Conservation (phyloP, 1,284 basidiomycete genomes). For the Ganoderma meredithae region DNA sequence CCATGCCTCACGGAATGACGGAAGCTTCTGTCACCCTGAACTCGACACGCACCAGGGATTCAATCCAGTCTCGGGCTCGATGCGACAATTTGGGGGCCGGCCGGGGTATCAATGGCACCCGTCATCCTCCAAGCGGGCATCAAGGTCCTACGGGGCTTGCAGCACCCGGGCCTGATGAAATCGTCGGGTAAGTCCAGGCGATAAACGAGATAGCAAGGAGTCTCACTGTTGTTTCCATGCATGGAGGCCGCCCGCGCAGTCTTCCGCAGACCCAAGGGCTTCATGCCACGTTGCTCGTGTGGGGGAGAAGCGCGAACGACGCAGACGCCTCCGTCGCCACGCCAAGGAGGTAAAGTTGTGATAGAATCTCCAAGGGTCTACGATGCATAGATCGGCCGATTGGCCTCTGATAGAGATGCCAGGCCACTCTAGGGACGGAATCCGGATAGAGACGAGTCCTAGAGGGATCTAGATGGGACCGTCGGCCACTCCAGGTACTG, state of each 20-base stretch:
- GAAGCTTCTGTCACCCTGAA: slow-evolving; percentile 1
- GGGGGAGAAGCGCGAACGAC: background rate
- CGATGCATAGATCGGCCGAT: background rate
- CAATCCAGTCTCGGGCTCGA: background rate
- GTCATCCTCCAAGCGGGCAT: background rate
- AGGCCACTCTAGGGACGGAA: slow-evolving; percentile 3
- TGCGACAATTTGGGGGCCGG: background rate
- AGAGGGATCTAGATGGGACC: slow-evolving; percentile 7
- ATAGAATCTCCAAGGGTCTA: background rate
- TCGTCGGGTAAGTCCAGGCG: background rate
- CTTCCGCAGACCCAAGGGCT: background rate
- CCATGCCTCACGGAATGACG: background rate
- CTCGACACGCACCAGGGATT: background rate
- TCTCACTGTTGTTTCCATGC: background rate
- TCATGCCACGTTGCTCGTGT: background rate
- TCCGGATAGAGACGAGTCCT: background rate
- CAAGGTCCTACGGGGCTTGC: background rate
- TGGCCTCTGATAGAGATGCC: slow-evolving; percentile 3
- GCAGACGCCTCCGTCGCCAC: background rate
- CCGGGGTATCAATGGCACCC: background rate
- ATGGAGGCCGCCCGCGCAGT: too few species aligned
- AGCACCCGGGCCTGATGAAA: too few species aligned
- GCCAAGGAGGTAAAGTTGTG: background rate
- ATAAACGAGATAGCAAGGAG: background rate
- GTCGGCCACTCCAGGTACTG: background rate